These are phyloP conservation scores for Pistacia vera DNA, from an alignment of 345 rosid genomes.

Conservation along the genomic window DNA sequence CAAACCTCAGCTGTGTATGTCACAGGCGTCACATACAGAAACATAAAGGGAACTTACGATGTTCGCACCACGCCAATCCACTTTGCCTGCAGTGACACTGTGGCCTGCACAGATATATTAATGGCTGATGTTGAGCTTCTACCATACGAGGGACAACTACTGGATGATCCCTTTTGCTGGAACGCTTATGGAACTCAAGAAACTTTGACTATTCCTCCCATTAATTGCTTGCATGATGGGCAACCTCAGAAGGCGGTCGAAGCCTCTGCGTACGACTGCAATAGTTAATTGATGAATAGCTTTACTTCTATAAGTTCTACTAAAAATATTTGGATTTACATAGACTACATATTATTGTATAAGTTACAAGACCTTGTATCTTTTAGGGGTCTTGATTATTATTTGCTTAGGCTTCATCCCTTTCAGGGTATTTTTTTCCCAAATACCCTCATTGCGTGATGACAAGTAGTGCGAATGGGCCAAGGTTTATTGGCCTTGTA, in stretches of 20 bases:
- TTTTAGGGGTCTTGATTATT: constrained; percentile 21
- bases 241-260: constrained; percentile 47
- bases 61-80: constrained; percentile 82
- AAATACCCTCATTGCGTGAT: constrained; percentile 64
- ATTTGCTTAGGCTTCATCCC: constrained; percentile 60
- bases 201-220: constrained; percentile 80
- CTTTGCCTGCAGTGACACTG: constrained; percentile 92
- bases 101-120: constrained; percentile 89
- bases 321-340: too few relatives aligned
- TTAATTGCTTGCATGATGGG: constrained; percentile 80
- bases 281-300: neutral
- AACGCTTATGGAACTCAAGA: constrained; percentile 89
- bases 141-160: constrained; percentile 81
- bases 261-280: constrained; percentile 46
- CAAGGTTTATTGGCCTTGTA: constrained; percentile 17
- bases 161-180: constrained; percentile 98
- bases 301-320: too few relatives aligned
- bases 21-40: constrained; percentile 57
- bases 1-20: constrained; percentile 89
- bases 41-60: constrained; percentile 90
- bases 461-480: constrained; percentile 29
- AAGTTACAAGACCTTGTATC: constrained; percentile 7
- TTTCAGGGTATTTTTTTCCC: constrained; percentile 47
- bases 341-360: neutral
- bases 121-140: constrained; percentile 91